Evolutionary conservation across 768 basidiomycete genomes (phyloP), one percentile per base, ranked within the genome.

Genomic region (Holtermannia corniformis): DNA sequence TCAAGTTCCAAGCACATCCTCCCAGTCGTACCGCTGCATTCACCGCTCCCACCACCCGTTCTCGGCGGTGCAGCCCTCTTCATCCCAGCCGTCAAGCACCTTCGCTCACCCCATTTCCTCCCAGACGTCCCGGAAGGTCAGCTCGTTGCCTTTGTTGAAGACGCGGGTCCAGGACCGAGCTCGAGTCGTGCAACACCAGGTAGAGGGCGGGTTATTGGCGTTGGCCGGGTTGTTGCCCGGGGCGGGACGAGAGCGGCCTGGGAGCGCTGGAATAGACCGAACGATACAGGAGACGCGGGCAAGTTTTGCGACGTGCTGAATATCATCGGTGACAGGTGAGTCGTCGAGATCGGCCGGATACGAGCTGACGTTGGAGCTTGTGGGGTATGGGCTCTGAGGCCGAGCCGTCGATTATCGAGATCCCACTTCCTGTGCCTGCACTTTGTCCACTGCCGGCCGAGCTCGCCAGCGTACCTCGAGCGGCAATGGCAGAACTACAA

Each of bases 61-160:
- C 32, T 71, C 41, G 61, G 64, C 40, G 69, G 69, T 4, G 69
- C 69, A 46, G 67, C 69, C 3, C 52, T 71, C 1, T 71, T 71
- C 58, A 53, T 68, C n/a, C 64, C 64, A 10, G 69, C 69, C 14
- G 59, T 71, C 3, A 48, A 60, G 3, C 60, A 68, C 44, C 51
- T 71, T 12, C 51, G 52, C 12, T 51, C 51, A 23, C 63, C 67
- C 4, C 51, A 51, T 16, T 56, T 71, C 13, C 22, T 71, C 14
- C 67, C 69, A 2, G 63, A 68, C 40, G 51, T 71, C n/a, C 45
- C 51, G 20, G 61, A 68, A 50, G 58, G 55, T 26, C 52, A 51
- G 13, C 28, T 68, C 11, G 65, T 68, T 2, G 55, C 66, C 10
- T 67, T 67, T 37, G 63, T 67, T 23, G 24, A 44, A 13, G n/a